These are phyloP conservation scores for Penicillium sp. DNA, from an alignment of 2,329 filamentous ascomycete genomes.

Conservation along the genomic window DNA sequence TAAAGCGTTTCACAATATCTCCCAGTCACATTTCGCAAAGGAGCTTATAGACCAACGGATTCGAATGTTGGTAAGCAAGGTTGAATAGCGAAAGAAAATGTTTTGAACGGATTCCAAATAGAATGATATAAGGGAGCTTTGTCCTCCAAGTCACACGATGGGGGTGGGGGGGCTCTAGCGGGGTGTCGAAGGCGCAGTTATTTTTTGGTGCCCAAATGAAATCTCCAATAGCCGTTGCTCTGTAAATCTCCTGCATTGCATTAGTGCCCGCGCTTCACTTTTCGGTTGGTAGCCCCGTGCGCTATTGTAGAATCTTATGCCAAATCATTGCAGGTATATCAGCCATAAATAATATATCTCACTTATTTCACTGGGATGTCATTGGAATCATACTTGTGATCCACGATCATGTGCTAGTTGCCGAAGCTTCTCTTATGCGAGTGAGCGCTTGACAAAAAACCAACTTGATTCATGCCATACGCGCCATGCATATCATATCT, in stretches of 20 bases:
- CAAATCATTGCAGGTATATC: not conserved
- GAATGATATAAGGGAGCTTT: not conserved
- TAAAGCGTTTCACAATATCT: not conserved
- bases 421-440: not conserved
- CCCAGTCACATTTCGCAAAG: not conserved
- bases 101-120: not conserved
- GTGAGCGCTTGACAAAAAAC: not conserved
- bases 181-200: slow-evolving; percentile 1
- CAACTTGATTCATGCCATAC: slow-evolving; percentile 6
- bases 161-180: no score
- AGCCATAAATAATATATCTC: not conserved
- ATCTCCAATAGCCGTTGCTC: not conserved
- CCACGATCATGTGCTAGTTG: not conserved
- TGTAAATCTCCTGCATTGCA: not conserved
- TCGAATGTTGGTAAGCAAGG: not conserved
- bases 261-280: not conserved
- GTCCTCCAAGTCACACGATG: not conserved
- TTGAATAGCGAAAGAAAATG: no score
- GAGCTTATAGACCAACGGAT: not conserved
- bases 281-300: not conserved
- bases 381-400: not conserved
- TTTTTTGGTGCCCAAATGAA: not conserved
- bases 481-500: slow-evolving; percentile 1
- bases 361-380: not conserved
- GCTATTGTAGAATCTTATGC: not conserved